Evolutionary conservation across 1,284 basidiomycete species (phyloP).

Genomic region (Cutaneotrichosporon mucoides): DNA sequence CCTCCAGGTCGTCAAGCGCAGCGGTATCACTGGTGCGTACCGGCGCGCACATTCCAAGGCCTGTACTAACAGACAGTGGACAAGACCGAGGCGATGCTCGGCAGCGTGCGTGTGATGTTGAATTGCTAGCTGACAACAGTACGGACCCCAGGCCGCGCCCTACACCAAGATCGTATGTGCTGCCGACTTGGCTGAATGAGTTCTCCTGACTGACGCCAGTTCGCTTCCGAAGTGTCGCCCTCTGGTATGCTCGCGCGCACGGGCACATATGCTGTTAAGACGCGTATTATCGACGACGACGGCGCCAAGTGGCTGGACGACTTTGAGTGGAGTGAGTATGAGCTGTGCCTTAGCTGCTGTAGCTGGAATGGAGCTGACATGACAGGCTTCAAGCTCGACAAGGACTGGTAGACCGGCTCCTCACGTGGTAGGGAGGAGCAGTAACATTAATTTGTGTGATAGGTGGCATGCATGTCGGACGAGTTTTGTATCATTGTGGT

Average conservation of each 20-base stretch:
- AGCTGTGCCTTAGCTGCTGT: background rate
- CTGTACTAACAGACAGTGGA: constrained; percentile 27
- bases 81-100: constrained; percentile 53
- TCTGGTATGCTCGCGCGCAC: constrained; percentile 56
- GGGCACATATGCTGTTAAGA: constrained; percentile 53
- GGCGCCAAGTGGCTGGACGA: constrained; percentile 48
- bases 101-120: constrained; percentile 26
- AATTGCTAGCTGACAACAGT: constrained; percentile 23
- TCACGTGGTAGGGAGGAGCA: background rate
- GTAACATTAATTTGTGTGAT: background rate
- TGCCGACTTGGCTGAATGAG: too few relatives aligned
- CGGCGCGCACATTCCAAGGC: too few relatives aligned
- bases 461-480: background rate
- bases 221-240: constrained; percentile 51
- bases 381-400: constrained; percentile 46
- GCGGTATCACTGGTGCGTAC: constrained; percentile 44
- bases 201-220: constrained; percentile 28
- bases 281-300: constrained; percentile 56
- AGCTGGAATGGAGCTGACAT: background rate
- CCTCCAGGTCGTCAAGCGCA: constrained; percentile 54
- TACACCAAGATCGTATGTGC: constrained; percentile 50
- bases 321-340: constrained; percentile 48
- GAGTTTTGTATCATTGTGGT: too few relatives aligned
- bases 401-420: constrained; percentile 42
- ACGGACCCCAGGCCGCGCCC: constrained; percentile 49